phyloP scores from a whole-genome alignment of 164 flowering plant genomes.

The Annona cherimola region DNA sequence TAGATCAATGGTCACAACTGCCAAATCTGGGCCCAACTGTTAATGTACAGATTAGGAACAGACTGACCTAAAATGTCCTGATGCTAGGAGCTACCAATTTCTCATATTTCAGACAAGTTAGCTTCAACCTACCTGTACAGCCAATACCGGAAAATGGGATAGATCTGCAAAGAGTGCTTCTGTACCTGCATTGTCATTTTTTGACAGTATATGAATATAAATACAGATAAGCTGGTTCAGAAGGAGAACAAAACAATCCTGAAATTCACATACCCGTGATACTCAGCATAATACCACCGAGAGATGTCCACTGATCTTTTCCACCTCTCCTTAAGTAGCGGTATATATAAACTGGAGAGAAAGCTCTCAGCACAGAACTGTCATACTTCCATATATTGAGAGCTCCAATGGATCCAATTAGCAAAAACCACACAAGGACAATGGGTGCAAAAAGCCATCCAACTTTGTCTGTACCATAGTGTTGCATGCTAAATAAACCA shows the following conservation, averaged over 20 bases:
- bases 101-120: not conserved
- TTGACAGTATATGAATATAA: not conserved
- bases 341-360: slow-evolving; percentile 75
- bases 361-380: slow-evolving; percentile 66
- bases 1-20: not conserved
- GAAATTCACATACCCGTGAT: slow-evolving; percentile 60
- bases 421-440: slow-evolving; percentile 87
- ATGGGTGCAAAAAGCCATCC: slow-evolving; percentile 97
- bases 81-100: not conserved
- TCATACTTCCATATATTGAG: slow-evolving; percentile 83
- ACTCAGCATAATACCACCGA: slow-evolving; percentile 94
- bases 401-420: slow-evolving; percentile 87
- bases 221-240: not conserved
- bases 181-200: slow-evolving; percentile 55
- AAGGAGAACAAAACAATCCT: not conserved
- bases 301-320: slow-evolving; percentile 62
- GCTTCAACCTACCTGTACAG: slow-evolving; percentile 41
- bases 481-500: slow-evolving; percentile 94
- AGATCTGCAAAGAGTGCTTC: slow-evolving; percentile 98
- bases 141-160: slow-evolving; percentile 79
- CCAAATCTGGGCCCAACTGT: not conserved
- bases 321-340: slow-evolving; percentile 68
- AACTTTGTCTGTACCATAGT: slow-evolving; percentile 88
- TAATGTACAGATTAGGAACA: not conserved
- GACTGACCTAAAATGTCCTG: not conserved